Base-by-base conservation (phyloP, 1,284 basidiomycete species). In the Cryptococcus amylolentus region DNA sequence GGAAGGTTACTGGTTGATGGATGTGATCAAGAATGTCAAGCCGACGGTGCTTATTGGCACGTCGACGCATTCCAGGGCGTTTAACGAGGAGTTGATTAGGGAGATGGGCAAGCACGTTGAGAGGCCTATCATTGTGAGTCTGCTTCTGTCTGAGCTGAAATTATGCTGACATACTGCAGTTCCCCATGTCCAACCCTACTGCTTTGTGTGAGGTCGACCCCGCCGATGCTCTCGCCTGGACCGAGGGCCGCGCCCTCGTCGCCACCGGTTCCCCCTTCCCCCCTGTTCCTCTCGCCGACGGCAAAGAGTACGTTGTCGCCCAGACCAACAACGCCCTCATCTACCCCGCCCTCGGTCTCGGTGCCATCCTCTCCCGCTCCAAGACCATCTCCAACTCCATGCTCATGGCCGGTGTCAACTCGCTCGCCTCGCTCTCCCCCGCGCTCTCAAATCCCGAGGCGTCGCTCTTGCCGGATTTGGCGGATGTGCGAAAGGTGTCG, bases 241-340 rank as follows among this genome's bases (percentile, higher is more conserved):
- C 88, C 1, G 78, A 83, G 2, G 88, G 88, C 7, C 83, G 82
- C 63, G 89, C 88, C 14, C 77, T 91, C 38, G 75, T 91, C 51
- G 88, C 88, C 2, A 90, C 88, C 16, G 89, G 89, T 35, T 89
- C 87, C 60, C 89, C 88, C 1, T 92, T 91, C 80, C 84, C 84
- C 13, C 84, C 84, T 43, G 85, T 84, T 31, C 84, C 83, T 73
- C 82, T 84, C 78, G 81, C 83, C 3, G 81, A 81, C 44, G 73
- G 74, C 26, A 67, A 67, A 49, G 43, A 61, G 39, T 73, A 73
- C 58, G 60, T 57, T 23, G 72, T 75, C 28, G 74, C 73, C 1
- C 74, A 75, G 52, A 73, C 71, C 52, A 77, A 77, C 71, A 79
- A 91, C 68, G 88, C 88, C 0, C 78, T 89, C 28, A 86, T 89